These are phyloP conservation scores for Henningerozyma blattae DNA, from an alignment of 805 yeast species.

Conservation along the genomic window DNA sequence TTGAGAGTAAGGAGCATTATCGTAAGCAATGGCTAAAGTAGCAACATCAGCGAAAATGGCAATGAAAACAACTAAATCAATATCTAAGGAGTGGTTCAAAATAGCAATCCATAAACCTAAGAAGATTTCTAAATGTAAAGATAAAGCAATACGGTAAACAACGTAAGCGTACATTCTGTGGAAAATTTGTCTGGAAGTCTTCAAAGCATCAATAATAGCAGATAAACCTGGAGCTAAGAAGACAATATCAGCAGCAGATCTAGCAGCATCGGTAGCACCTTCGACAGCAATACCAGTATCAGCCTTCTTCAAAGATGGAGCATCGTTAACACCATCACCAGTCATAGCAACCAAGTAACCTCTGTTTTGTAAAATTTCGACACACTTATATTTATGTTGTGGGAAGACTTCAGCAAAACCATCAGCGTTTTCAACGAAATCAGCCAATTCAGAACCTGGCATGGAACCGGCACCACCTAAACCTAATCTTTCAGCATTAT, in stretches of 20 bases:
- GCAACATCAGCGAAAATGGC: slow-evolving; percentile 98
- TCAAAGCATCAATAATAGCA: slow-evolving; percentile 87
- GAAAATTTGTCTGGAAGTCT: slow-evolving; percentile 94
- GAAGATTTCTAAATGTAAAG: slow-evolving; percentile 89
- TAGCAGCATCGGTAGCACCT: slow-evolving; percentile 96
- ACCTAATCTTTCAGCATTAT: slow-evolving; percentile 94
- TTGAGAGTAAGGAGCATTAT: slow-evolving; percentile 91
- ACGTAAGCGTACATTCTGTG: slow-evolving; percentile 98
- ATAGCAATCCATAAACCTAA: slow-evolving; percentile 96
- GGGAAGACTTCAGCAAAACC: slow-evolving; percentile 99
- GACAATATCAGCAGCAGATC: slow-evolving; percentile 94
- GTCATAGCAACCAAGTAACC: slow-evolving; percentile 98
- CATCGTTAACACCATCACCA: slow-evolving; percentile 99
- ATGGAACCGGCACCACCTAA: slow-evolving; percentile 91
- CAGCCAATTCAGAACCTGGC: slow-evolving; percentile 96
- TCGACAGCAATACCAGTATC: slow-evolving; percentile 96
- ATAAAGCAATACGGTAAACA: slow-evolving; percentile 94
- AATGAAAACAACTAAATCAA: slow-evolving; percentile 88
- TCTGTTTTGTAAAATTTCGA: slow-evolving; percentile 88
- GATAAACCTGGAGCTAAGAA: slow-evolving; percentile 92
- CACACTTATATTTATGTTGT: slow-evolving; percentile 92
- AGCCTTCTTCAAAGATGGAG: slow-evolving; percentile 94
- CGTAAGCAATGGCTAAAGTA: slow-evolving; percentile 93
- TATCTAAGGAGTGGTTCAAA: slow-evolving; percentile 74
- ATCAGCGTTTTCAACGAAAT: slow-evolving; percentile 94